These are phyloP conservation scores for Myriosclerotinia curreyana DNA, from an alignment of 2,329 filamentous ascomycete species.

Conservation along the genomic window DNA sequence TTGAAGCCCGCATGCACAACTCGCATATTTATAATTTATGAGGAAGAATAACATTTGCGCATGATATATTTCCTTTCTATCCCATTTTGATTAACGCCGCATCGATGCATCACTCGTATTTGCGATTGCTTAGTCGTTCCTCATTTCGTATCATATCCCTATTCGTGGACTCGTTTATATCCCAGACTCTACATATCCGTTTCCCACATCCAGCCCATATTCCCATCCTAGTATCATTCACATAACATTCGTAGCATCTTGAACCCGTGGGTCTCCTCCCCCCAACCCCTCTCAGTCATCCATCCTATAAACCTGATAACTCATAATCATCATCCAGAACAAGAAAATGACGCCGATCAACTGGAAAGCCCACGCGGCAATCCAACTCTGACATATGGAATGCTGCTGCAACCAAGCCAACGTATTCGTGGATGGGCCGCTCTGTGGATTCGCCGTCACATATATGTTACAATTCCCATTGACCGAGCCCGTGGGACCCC, in stretches of 20 bases:
- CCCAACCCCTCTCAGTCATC: conserved; percentile 40
- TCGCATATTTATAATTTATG: background rate
- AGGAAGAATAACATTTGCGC: background rate
- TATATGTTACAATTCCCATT: conserved; percentile 57
- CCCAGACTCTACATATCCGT: background rate
- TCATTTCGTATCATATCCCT: background rate
- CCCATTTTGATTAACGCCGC: background rate
- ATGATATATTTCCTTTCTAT: background rate
- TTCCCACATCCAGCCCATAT: background rate
- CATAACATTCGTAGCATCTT: background rate
- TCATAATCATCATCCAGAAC: conserved; percentile 68
- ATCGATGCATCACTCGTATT: background rate
- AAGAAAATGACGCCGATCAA: conserved; percentile 59
- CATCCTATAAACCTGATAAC: conserved; percentile 55
- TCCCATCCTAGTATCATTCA: background rate
- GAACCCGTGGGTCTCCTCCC: conserved; percentile 3
- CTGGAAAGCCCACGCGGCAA: conserved; percentile 61
- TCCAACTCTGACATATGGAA: conserved; percentile 64
- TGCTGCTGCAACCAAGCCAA: conserved; percentile 63
- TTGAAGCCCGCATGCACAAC: background rate
- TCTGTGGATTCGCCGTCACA: conserved; percentile 52
- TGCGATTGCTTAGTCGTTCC: too few relatives aligned
- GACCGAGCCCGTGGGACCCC: conserved; percentile 58
- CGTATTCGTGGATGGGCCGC: conserved; percentile 52
- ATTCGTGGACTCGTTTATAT: background rate